Conservation (phyloP, 345 rosid genomes). For the Pistacia integerrima region DNA sequence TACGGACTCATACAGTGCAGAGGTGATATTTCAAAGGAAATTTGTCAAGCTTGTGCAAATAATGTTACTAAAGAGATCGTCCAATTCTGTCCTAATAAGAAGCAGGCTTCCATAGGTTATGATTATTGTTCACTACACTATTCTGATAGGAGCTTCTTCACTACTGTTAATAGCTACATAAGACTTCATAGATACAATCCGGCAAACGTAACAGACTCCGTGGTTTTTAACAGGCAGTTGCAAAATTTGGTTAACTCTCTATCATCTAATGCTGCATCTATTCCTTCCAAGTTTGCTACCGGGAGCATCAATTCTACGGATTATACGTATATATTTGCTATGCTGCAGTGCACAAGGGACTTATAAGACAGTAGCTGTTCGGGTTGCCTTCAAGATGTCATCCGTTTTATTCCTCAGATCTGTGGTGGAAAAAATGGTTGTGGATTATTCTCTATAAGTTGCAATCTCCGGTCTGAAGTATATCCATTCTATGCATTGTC, state of each 20-base stretch:
- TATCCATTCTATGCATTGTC: conserved; percentile 26
- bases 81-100: conserved; percentile 30
- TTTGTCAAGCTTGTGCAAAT: conserved; percentile 20
- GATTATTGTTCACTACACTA: conserved; percentile 31
- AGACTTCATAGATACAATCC: fast-evolving
- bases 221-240: conserved; percentile 24
- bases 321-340: conserved; percentile 23
- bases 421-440: conserved; percentile 21
- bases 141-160: conserved; percentile 31
- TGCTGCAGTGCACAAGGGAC: conserved; percentile 47
- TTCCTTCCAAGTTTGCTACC: conserved; percentile 27
- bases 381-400: conserved; percentile 30
- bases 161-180: neutral
- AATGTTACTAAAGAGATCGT: conserved; percentile 13
- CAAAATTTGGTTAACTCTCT: conserved; percentile 21
- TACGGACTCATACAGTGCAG: no score
- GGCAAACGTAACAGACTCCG: neutral
- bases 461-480: conserved; percentile 38
- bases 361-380: conserved; percentile 23
- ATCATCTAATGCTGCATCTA: conserved; percentile 26
- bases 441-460: conserved; percentile 27
- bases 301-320: conserved; percentile 18
- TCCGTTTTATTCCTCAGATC: conserved; percentile 9
- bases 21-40: neutral
- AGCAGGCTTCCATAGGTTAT: conserved; percentile 23